Base-by-base conservation (phyloP, 2,329 filamentous ascomycete species). In the Raffaelea ambrosiae region DNA sequence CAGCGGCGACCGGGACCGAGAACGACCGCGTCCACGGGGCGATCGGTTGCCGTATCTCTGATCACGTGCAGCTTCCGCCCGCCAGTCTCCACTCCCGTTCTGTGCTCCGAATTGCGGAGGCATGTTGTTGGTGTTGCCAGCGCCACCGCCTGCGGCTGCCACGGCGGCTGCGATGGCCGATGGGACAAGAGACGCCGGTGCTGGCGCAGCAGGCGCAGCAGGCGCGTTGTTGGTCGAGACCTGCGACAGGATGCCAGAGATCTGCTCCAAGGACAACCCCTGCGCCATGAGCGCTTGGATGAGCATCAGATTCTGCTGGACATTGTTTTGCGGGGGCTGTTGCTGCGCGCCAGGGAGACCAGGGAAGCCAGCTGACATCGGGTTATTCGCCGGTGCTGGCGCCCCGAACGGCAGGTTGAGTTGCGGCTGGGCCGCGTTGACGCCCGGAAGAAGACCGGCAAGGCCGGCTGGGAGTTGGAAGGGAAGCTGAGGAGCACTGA, bases 221-320 rank as follows among this genome's bases (percentile, higher is more conserved):
- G 58, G 62, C 46, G 60, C 63, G 54, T 61, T 62, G 48, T 51
- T 56, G 50, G 62, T 63, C 57, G 73, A 69, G 59, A 82, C 68
- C 55, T 70, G 70, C 53, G 77, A 71, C 57, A 84, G 71, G 50
- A 78, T 64, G 45, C 67, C 66, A 9, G 74, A 81, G 66, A 88
- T 88, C 65, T 90, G 84, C 52, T 93, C 88, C 64, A 86, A 74
- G 3, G 86, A 77, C 22, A 93, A 72, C 43, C 87, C 87, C 63
- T 88, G 84, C 31, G 84, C 81, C 50, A 83, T 76, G 48, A 94
- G 73, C 11, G 85, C 74, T 65, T 89, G 86, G 57, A 94, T 77
- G 53, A 93, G 67, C 63, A 84, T 71, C 48, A 90, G 71, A 60
- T 89, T 85, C 61, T 86, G 77, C 55, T 86, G 80, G 49, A 85